Conservation (phyloP, 169 alveolate genomes). For the Plasmodium falciparum region DNA sequence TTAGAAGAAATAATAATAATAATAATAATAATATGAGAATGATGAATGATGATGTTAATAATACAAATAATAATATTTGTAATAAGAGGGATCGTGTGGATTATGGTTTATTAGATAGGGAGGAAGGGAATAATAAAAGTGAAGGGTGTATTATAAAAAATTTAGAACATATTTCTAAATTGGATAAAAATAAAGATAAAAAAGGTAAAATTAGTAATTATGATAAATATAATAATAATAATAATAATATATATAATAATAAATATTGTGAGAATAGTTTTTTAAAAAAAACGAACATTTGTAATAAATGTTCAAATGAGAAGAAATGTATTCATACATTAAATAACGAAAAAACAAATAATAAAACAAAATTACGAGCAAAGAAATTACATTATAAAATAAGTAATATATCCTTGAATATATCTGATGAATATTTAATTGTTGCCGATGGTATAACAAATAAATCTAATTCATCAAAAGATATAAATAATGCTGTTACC, state of each 20-base stretch:
- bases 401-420: constrained; percentile 46
- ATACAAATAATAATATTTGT: background rate
- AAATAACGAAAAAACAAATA: constrained; percentile 42
- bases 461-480: constrained; percentile 61
- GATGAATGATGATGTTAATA: background rate
- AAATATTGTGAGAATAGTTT: background rate
- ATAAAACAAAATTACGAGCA: constrained; percentile 49
- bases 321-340: constrained; percentile 1
- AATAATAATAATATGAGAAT: constrained; percentile 2
- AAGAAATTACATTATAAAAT: constrained; percentile 66
- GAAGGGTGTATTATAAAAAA: no score
- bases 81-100: background rate
- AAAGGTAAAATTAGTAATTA: background rate
- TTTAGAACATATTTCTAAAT: no score
- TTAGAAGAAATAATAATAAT: constrained; percentile 6
- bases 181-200: background rate
- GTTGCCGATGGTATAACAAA: constrained; percentile 76
- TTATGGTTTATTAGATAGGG: no score
- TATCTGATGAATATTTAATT: constrained; percentile 55
- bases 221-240: background rate
- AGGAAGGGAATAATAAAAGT: no score
- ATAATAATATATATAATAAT: background rate
- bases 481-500: constrained; percentile 53
- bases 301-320: background rate
- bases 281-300: background rate